phyloP scores from a whole-genome alignment of 768 basidiomycete genomes.

The Inosperma sp. region DNA sequence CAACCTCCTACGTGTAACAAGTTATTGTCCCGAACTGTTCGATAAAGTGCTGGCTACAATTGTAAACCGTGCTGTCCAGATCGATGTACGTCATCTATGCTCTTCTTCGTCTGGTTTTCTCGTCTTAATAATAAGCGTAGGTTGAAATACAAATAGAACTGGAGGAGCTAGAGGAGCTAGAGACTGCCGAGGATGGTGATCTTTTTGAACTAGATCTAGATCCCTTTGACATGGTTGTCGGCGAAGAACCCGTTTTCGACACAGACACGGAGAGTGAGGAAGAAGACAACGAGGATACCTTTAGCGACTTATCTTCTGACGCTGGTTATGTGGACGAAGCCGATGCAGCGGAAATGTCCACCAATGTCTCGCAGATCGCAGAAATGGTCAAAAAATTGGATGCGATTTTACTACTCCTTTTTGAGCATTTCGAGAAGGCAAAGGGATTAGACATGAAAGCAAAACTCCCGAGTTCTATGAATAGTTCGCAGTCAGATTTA shows the following conservation, averaged over 20 bases:
- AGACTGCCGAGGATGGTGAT: slow-evolving; percentile 49
- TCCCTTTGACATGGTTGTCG: slow-evolving; percentile 78
- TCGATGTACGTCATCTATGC: slow-evolving; percentile 66
- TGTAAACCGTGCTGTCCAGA: slow-evolving; percentile 90
- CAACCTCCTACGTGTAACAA: slow-evolving; percentile 76
- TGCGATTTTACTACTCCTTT: slow-evolving; percentile 75
- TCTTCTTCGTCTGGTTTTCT: neutral
- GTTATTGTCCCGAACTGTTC: slow-evolving; percentile 83
- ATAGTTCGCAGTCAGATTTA: slow-evolving; percentile 32
- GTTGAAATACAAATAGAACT: slow-evolving; percentile 96
- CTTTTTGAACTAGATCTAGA: slow-evolving; percentile 65
- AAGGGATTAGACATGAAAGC: no score
- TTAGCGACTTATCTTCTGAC: slow-evolving; percentile 78
- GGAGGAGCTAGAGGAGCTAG: slow-evolving; percentile 72
- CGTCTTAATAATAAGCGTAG: slow-evolving; percentile 33
- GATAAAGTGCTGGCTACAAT: slow-evolving; percentile 84
- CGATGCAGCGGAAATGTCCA: slow-evolving; percentile 37
- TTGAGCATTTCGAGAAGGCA: slow-evolving; percentile 72
- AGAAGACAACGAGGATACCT: slow-evolving; percentile 45
- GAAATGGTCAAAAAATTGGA: slow-evolving; percentile 94
- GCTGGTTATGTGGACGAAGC: slow-evolving; percentile 47
- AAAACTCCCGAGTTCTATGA: slow-evolving; percentile 15
- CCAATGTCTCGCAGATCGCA: slow-evolving; percentile 63
- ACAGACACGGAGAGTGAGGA: slow-evolving; percentile 40
- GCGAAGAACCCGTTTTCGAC: slow-evolving; percentile 59